Conservation (phyloP, 2,329 filamentous ascomycete species). For the Tolypocladium ovalisporum region DNA sequence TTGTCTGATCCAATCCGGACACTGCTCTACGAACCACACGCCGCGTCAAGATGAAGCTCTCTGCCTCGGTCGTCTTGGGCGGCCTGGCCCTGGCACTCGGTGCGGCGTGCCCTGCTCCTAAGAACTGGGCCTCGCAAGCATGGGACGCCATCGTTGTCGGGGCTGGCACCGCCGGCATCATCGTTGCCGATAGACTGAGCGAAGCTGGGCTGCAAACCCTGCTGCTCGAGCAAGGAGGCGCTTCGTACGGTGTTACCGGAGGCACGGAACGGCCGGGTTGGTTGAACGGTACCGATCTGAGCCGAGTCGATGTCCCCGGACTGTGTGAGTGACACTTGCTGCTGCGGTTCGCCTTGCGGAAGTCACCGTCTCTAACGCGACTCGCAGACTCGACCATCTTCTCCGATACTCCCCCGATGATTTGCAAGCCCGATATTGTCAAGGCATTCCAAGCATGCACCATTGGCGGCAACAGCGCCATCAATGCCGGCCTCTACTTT, state of each 20-base stretch:
- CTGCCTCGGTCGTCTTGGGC: background rate
- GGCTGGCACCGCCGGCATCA: constrained; percentile 41
- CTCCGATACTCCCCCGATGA: constrained; percentile 23
- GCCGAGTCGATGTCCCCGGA: constrained; percentile 41
- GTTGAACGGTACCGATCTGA: constrained; percentile 34
- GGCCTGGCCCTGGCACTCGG: background rate
- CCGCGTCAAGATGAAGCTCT: background rate
- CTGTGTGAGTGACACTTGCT: constrained; percentile 21
- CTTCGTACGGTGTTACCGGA: constrained; percentile 37
- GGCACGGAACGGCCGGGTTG: constrained; percentile 35
- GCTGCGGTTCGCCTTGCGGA: background rate
- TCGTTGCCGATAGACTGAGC: constrained; percentile 38
- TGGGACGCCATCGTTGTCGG: constrained; percentile 30
- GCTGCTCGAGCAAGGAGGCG: constrained; percentile 38
- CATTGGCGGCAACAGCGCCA: constrained; percentile 38
- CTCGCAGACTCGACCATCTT: constrained; percentile 36
- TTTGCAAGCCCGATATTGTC: constrained; percentile 26
- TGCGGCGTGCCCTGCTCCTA: background rate
- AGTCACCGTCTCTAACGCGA: background rate
- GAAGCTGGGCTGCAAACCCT: constrained; percentile 40
- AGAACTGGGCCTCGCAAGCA: constrained; percentile 6
- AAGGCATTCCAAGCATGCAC: constrained; percentile 37
- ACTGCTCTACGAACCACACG: background rate
- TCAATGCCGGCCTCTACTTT: constrained; percentile 43
- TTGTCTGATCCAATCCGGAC: background rate